Conservation (phyloP, 257 asterid genomes). For the Solanum rostratum region DNA sequence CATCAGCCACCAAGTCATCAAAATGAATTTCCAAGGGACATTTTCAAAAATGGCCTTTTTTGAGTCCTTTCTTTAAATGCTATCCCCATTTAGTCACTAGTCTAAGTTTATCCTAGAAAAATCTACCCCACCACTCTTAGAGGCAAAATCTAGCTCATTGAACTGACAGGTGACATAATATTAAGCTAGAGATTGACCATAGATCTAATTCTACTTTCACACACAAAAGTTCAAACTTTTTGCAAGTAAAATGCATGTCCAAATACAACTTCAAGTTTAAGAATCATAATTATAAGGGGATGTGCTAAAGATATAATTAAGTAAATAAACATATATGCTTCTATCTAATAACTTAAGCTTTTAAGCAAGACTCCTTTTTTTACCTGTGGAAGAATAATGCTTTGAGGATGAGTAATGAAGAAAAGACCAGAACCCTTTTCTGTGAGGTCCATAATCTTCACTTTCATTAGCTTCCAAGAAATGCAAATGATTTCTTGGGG, state of each 20-base stretch:
- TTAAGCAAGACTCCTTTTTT: too few relatives aligned
- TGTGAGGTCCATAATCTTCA: slow-evolving; percentile 39
- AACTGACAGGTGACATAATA: neutral
- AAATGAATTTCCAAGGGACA: neutral
- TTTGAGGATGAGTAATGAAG: slow-evolving; percentile 42
- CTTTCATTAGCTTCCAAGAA: slow-evolving; percentile 37
- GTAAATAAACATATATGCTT: too few relatives aligned
- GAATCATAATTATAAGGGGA: too few relatives aligned
- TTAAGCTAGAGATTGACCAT: neutral
- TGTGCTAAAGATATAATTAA: too few relatives aligned
- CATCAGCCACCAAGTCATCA: neutral
- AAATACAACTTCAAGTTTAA: neutral
- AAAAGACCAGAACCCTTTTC: slow-evolving; percentile 78
- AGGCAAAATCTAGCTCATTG: neutral
- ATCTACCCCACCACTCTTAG: neutral
- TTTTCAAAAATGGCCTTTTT: neutral
- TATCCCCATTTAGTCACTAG: neutral
- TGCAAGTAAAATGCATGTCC: neutral
- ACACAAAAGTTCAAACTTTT: neutral
- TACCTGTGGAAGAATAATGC: slow-evolving; percentile 1
- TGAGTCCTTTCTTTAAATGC: neutral
- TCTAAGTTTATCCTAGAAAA: neutral
- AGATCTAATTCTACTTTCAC: neutral
- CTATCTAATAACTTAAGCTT: too few relatives aligned
- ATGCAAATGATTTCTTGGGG: slow-evolving; percentile 44